A percentile compares a stretch with the other conserved stretches of the same genome.
phyloP scores from a whole-genome alignment of 768 basidiomycete genomes.

The Kockovaella imperatae region DNA sequence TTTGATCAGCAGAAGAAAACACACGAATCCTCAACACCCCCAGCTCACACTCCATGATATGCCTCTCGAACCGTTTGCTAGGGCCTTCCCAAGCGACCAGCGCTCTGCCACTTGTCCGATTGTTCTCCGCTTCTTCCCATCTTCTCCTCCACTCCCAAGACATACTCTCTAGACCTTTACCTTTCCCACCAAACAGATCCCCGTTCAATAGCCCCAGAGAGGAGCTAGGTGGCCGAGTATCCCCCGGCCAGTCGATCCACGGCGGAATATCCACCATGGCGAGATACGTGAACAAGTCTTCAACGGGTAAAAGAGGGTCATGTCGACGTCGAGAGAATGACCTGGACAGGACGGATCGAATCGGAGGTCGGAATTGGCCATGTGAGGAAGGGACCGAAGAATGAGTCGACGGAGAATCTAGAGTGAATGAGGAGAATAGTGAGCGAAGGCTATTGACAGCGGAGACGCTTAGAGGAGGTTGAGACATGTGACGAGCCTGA shows the following conservation, averaged over 20 bases:
- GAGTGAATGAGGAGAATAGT: constrained; percentile 16
- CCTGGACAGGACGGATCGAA: too few relatives aligned
- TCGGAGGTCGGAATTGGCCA: background rate
- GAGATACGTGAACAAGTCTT: constrained; percentile 21
- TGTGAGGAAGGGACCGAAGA: background rate
- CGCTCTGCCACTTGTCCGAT: constrained; percentile 4
- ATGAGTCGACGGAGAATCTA: constrained; percentile 3
- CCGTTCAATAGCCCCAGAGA: background rate
- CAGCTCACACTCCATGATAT: constrained; percentile 33
- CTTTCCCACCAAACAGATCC: constrained; percentile 9
- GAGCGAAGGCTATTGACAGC: too few relatives aligned
- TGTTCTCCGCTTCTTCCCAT: constrained; percentile 16
- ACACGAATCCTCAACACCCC: too few relatives aligned
- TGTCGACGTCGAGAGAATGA: too few relatives aligned
- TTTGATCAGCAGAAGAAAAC: constrained; percentile 1
- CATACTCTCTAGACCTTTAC: constrained; percentile 21
- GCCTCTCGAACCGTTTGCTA: constrained; percentile 15
- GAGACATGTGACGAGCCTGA: constrained; percentile 1
- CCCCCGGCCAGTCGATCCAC: constrained; percentile 22
- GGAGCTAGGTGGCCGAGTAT: background rate
- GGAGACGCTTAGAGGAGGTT: too few relatives aligned
- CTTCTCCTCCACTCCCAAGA: constrained; percentile 33
- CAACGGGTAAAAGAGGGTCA: constrained; percentile 22
- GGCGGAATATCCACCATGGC: constrained; percentile 6
- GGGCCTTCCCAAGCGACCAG: constrained; percentile 21